Evolutionary conservation across 768 basidiomycete species (phyloP).

Genomic region (Russula lepida): DNA sequence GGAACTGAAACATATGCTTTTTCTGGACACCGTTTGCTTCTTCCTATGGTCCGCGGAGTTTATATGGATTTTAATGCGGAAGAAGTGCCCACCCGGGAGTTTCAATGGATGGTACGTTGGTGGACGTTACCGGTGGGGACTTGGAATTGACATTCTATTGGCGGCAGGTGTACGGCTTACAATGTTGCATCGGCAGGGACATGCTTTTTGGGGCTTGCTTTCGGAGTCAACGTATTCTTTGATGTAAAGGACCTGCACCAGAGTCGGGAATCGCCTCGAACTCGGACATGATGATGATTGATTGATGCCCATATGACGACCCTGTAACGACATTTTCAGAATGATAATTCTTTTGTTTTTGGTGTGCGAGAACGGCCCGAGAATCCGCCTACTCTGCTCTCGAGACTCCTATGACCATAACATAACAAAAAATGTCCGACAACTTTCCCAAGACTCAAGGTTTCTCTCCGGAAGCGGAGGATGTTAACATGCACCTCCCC

Average conservation of each 20-base stretch:
- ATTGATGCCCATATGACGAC: constrained; percentile 1
- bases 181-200: constrained; percentile 57
- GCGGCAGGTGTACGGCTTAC: constrained; percentile 60
- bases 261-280: constrained; percentile 57
- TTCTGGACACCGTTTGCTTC: constrained; percentile 40
- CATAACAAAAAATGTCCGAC: constrained; percentile 9
- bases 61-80: constrained; percentile 50
- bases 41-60: constrained; percentile 52
- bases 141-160: constrained; percentile 6
- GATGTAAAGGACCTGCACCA: constrained; percentile 56
- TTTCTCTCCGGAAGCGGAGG: background rate
- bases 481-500: constrained; percentile 20
- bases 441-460: background rate
- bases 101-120: constrained; percentile 54
- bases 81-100: constrained; percentile 53
- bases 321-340: background rate
- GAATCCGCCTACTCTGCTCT: background rate
- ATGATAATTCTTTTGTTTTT: background rate
- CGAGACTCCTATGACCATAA: background rate
- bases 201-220: constrained; percentile 48
- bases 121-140: background rate
- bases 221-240: constrained; percentile 51
- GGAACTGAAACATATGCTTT: constrained; percentile 44
- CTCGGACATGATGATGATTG: constrained; percentile 31
- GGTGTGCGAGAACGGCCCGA: background rate